phyloP scores from a whole-genome alignment of 495 filamentous ascomycete genomes.

The Immersiella caudata region DNA sequence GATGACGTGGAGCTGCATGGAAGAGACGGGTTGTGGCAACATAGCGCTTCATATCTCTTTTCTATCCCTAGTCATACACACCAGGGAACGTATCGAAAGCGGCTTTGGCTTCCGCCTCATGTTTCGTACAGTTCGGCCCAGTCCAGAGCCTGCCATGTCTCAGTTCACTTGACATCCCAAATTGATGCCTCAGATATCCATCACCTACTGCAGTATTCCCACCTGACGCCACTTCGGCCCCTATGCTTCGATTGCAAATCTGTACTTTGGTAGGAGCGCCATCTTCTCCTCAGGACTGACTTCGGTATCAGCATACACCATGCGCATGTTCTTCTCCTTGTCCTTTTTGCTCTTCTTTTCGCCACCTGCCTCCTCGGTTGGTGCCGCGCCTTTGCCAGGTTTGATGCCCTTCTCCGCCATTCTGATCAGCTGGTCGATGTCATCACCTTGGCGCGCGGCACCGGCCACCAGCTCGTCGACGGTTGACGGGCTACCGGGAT shows the following conservation, averaged over 20 bases:
- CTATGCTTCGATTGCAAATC: slow-evolving; percentile 39
- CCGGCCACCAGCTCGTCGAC: slow-evolving; percentile 66
- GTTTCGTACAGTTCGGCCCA: slow-evolving; percentile 1
- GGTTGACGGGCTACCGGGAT: slow-evolving; percentile 46
- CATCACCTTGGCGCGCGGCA: slow-evolving; percentile 51
- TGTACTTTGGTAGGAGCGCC: slow-evolving; percentile 75
- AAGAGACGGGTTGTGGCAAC: not conserved
- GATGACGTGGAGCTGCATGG: too few relatives aligned
- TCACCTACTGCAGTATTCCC: not conserved
- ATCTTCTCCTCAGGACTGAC: slow-evolving; percentile 87
- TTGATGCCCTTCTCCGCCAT: slow-evolving; percentile 61
- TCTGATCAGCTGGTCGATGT: slow-evolving; percentile 60
- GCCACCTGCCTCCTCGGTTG: slow-evolving; percentile 41
- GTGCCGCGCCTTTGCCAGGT: slow-evolving; percentile 48
- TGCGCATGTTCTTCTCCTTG: slow-evolving; percentile 67
- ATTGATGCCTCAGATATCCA: not conserved
- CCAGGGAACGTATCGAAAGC: not conserved
- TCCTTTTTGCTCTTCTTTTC: slow-evolving; percentile 74
- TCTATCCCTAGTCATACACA: not conserved
- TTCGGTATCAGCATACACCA: slow-evolving; percentile 79
- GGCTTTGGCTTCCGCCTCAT: not conserved
- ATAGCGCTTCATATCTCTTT: not conserved
- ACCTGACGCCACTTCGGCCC: not conserved
- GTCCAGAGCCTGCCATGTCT: not conserved
- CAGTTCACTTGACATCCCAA: not conserved